Conservation (phyloP, 495 filamentous ascomycete species). For the Friedmanniomyces endolithicus region DNA sequence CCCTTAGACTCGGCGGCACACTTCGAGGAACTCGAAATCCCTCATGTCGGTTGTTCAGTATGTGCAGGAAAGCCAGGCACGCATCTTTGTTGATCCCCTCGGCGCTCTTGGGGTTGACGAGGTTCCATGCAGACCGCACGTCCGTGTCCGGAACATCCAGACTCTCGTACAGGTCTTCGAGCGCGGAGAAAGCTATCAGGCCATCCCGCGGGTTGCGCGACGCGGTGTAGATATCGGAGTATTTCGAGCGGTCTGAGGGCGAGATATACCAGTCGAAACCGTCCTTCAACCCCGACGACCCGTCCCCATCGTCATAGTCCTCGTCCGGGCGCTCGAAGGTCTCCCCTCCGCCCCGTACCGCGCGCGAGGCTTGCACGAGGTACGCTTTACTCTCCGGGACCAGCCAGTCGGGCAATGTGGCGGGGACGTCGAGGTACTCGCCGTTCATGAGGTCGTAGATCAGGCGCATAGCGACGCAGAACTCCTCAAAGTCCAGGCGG, state of each 20-base stretch:
- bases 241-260: slow-evolving; percentile 76
- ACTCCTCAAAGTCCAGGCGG: slow-evolving; percentile 96
- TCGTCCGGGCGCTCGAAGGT: slow-evolving; percentile 62
- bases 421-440: slow-evolving; percentile 76
- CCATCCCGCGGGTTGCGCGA: slow-evolving; percentile 67
- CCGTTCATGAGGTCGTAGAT: slow-evolving; percentile 96
- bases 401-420: slow-evolving; percentile 80
- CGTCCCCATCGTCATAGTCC: slow-evolving; percentile 50
- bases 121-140: slow-evolving; percentile 86
- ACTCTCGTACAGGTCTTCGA: slow-evolving; percentile 74
- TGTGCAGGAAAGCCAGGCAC: slow-evolving; percentile 84
- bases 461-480: slow-evolving; percentile 95
- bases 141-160: slow-evolving; percentile 95
- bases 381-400: slow-evolving; percentile 94
- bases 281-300: slow-evolving; percentile 73
- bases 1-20: slow-evolving; percentile 81
- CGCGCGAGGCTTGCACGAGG: slow-evolving; percentile 77
- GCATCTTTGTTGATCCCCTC: slow-evolving; percentile 86
- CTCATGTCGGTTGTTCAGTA: slow-evolving; percentile 88
- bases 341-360: slow-evolving; percentile 59
- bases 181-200: slow-evolving; percentile 66
- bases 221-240: slow-evolving; percentile 89
- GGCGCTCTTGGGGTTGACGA: slow-evolving; percentile 76
- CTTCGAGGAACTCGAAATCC: slow-evolving; percentile 85
- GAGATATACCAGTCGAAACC: slow-evolving; percentile 99